Evolutionary conservation across 176 grass and related monocot genomes (phyloP), one percentile per base, ranked within the genome.

Genomic region (Triticum turgidum): DNA sequence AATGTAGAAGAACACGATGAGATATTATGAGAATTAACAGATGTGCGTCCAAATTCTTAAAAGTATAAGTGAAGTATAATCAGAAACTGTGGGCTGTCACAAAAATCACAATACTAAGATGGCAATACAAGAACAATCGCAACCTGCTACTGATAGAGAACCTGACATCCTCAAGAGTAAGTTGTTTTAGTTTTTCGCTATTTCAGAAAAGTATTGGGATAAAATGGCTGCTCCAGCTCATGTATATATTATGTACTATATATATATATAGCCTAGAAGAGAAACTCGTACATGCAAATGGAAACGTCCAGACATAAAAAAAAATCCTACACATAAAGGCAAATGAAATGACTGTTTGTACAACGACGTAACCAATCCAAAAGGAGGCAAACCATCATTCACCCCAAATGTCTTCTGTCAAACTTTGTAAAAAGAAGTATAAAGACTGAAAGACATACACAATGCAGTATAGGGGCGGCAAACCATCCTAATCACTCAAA

Each of bases 311-410:
- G 22, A 70, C 14, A 37, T 69, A 49, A 54, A 82, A 21, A 21
- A 68, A 18, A 54, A 17, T 70, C 18, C 5, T 74, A 20, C n/a
- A 29, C 80, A 81, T 69, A 56, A 69, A 69, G 18, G 45, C 38
- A 79, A 80, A 80, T 20, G 61, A 41, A 45, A 80, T 80, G 61
- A 32, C 62, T 47, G n/a, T 14, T 69, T 82, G 80, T 54, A 82
- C 18, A 69, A 35, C 29, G 11, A 35, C 52, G 29, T 21, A 54
- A 17, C 3, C 45, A 52, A 30, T 79, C 12, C 20, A 62, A 11
- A 78, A 78, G 1, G 49, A 59, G 22, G 56, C 11, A 61, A 7
- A 9, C 8, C 17, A 52, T 18, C 15, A 20, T 29, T 65, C 59
- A 27, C 42, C 3, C 11, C 9, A 10, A 65, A 80, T 32, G 8